phyloP scores from a whole-genome alignment of 352 stramenopile genomes.

The Pythium chondricola region DNA sequence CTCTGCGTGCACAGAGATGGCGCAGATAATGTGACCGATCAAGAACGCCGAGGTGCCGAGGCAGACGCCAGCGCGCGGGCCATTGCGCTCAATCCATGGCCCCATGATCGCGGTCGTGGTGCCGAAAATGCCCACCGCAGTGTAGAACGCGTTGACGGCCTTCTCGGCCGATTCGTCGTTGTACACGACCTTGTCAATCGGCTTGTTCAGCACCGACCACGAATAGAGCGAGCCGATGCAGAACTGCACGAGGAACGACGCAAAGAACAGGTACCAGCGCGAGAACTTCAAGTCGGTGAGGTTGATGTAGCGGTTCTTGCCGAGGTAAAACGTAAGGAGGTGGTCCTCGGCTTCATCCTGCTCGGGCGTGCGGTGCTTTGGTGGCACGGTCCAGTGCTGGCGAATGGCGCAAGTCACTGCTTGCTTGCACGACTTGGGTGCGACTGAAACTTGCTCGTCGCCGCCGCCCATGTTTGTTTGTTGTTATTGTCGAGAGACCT shows the following conservation, averaged over 20 bases:
- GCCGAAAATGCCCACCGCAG: constrained; percentile 50
- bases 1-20: constrained; percentile 46
- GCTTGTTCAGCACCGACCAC: constrained; percentile 67
- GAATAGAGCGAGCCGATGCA: constrained; percentile 68
- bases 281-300: constrained; percentile 32
- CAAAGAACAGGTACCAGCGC: constrained; percentile 63
- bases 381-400: constrained; percentile 24
- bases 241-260: constrained; percentile 58
- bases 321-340: constrained; percentile 26
- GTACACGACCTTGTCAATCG: constrained; percentile 50
- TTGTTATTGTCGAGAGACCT: neutral
- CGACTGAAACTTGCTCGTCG: neutral
- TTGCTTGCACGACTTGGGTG: constrained; percentile 9
- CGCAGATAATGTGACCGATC: constrained; percentile 44
- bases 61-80: constrained; percentile 33
- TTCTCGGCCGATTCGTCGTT: constrained; percentile 35
- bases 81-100: constrained; percentile 54
- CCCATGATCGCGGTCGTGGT: constrained; percentile 46
- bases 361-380: constrained; percentile 20
- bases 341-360: constrained; percentile 29
- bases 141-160: constrained; percentile 69
- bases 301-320: constrained; percentile 24
- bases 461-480: neutral
- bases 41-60: constrained; percentile 41
- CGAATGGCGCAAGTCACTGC: constrained; percentile 2